Evolutionary conservation across 2,329 filamentous ascomycete genomes (phyloP), one percentile per base, ranked within the genome.

Genomic region (Thermothelomyces thermophilus): DNA sequence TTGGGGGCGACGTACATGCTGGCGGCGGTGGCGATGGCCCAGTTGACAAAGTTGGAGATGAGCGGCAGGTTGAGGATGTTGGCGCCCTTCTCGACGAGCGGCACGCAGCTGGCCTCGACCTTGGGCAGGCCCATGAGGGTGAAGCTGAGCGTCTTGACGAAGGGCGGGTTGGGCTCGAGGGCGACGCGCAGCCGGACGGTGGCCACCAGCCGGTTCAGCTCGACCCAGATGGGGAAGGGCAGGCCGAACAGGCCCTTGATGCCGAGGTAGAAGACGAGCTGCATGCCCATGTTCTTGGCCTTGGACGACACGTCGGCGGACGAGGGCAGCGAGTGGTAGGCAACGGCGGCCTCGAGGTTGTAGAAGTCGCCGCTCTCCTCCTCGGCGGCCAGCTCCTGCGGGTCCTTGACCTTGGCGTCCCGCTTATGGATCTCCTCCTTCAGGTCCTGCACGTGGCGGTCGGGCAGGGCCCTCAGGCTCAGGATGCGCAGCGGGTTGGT

Each of bases 31-130:
- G 83, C 83, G 60, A 97, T 95, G 5, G 91, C 89, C 70, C 90
- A 95, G 68, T 96, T 95, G 67, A 96, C 91, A 63, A 98, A 97
- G 61, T 94, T 94, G 13, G 88, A 94, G 60, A 97, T 96, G 33
- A 97, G 68, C 0, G 91, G 91, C 9, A 97, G 72, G 59, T 97
- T 95, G 22, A 97, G 73, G 40, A 97, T 82, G 59, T 97, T 97
- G 53, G 94, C 83, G 2, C 90, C 91, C 57, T 82, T 85, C 64
- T 93, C 82, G n/a, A 96, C 68, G 84, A 97, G 93, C 0, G 93
- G 93, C 13, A 90, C 84, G 63, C 91, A 97, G 1, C 89, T 87
- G 14, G 90, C 91, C 61, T 86, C 79, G 3, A 97, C 85, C 62
- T 95, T 90, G 11, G 93, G 93, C 3, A 93, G 72, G 0, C 93